Evolutionary conservation across 306 rosid genomes (phyloP), one percentile per base, ranked within the genome.

Genomic region (Sindora glabra): DNA sequence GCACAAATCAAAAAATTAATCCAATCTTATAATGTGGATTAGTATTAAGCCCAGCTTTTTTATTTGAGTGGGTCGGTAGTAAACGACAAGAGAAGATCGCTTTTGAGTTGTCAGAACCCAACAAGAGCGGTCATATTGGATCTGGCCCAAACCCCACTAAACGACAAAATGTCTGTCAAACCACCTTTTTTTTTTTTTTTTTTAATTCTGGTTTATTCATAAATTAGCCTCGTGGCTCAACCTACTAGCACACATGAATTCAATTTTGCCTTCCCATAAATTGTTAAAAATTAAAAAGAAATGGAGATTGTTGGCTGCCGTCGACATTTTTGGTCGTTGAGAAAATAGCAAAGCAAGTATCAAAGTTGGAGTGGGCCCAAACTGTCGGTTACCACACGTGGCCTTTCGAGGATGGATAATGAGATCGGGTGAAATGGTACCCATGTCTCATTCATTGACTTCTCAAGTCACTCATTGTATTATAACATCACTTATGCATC

Each of bases 61-160:
- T n/a, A n/a, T n/a, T n/a, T n/a, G 34, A 33, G 18, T 30, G 58
- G 46, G 13, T 51, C 49, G 30, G 58, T 14, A 42, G 3, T 24
- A 78, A 55, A 77, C 79, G 87, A 86, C 86, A 76, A 69, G 21
- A 46, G 26, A 36, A 32, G 16, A 56, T 50, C 46, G 39, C 80
- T 83, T 81, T 76, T 32, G 86, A 76, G 90, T 68, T 78, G 88
- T 83, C 80, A 62, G 48, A 52, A 77, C 74, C 78, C 80, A 79
- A 77, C 70, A 38, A 72, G 36, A 46, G 51, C 66, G 55, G 72
- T 67, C 76, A 30, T 76, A 52, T 59, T 63, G 79, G 53, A 65
- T 65, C 64, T 82, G 84, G 50, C 79, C 71, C 79, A 73, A 57
- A 23, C 39, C 41, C 69, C n/a, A 39, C 0, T n/a, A 68, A 32